phyloP scores from a whole-genome alignment of 345 rosid genomes.

The Brassica incana region DNA sequence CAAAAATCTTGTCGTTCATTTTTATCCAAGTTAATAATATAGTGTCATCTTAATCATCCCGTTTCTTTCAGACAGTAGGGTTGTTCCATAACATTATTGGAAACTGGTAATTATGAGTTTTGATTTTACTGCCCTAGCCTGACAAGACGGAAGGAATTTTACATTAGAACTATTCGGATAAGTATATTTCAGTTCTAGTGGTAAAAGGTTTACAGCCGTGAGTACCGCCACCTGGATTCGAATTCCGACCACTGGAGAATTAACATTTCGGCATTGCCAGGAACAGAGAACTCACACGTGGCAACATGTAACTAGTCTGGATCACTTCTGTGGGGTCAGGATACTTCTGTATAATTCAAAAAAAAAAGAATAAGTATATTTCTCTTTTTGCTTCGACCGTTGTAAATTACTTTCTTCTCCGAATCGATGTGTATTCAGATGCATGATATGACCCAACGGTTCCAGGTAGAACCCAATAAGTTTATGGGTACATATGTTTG shows the following conservation, averaged over 20 bases:
- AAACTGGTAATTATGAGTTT: neutral
- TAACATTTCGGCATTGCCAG: too few relatives aligned
- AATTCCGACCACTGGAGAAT: too few relatives aligned
- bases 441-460: neutral
- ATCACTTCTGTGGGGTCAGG: too few relatives aligned
- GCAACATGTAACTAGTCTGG: too few relatives aligned
- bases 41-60: neutral
- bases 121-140: neutral
- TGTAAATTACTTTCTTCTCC: neutral
- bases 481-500: neutral
- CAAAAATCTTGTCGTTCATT: neutral
- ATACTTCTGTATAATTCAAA: too few relatives aligned
- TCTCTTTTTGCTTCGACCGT: neutral
- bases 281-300: too few relatives aligned
- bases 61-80: constrained; percentile 4
- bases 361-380: neutral
- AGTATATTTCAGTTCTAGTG: neutral
- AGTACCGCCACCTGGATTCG: too few relatives aligned
- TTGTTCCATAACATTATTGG: neutral
- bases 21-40: neutral
- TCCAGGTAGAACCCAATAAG: neutral
- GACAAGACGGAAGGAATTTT: neutral
- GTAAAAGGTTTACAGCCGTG: too few relatives aligned
- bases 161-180: neutral
- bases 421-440: neutral